Conservation (phyloP, 106 monocot species). For the Allium sativum region DNA sequence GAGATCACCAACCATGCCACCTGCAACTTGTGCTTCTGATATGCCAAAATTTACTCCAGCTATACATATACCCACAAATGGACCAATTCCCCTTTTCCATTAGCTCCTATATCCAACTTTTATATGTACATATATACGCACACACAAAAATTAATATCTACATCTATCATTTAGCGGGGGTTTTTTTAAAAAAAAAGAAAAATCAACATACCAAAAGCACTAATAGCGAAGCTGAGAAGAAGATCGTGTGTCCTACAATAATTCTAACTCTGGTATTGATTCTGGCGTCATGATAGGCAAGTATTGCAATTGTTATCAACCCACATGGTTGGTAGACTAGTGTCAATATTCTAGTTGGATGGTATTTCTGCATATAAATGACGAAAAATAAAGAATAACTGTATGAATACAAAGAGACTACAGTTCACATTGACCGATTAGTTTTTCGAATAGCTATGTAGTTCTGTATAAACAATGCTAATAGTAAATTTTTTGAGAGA, state of each 20-base stretch:
- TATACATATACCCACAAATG: slow-evolving; percentile 33
- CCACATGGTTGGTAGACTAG: slow-evolving; percentile 27
- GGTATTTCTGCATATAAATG: slow-evolving; percentile 14
- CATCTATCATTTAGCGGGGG: no score
- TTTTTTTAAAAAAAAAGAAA: not conserved
- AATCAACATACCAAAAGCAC: slow-evolving; percentile 8
- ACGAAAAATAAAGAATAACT: not conserved
- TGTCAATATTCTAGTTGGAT: slow-evolving; percentile 25
- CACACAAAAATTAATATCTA: not conserved
- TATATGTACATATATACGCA: no score
- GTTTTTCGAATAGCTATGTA: no score
- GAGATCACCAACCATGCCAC: slow-evolving; percentile 61
- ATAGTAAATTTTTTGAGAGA: no score
- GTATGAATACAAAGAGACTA: no score
- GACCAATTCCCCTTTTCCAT: slow-evolving; percentile 38
- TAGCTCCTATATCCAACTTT: slow-evolving; percentile 52
- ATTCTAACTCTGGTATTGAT: slow-evolving; percentile 18
- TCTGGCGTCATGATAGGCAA: slow-evolving; percentile 19
- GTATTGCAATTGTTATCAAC: slow-evolving; percentile 15
- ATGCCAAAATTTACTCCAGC: slow-evolving; percentile 45
- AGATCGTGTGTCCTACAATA: slow-evolving; percentile 13
- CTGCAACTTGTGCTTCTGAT: slow-evolving; percentile 51
- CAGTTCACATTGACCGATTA: no score
- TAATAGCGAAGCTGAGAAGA: slow-evolving; percentile 11
- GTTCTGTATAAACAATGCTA: no score